Conservation (phyloP, 495 filamentous ascomycete genomes). For the Glarea lozoyensis region DNA sequence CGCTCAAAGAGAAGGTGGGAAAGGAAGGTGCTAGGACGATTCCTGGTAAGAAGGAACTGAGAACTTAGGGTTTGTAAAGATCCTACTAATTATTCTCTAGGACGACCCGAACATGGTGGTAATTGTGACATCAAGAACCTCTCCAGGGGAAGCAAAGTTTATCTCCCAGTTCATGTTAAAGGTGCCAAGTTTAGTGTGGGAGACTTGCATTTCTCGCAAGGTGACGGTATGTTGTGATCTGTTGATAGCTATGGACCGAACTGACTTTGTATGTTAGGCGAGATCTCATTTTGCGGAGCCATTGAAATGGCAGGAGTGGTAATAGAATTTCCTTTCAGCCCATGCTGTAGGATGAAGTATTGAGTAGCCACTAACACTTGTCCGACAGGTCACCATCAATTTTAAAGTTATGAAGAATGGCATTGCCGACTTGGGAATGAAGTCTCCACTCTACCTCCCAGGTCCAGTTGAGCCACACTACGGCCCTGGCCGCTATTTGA, state of each 20-base stretch:
- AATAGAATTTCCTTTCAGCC: neutral
- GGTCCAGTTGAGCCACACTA: conserved; percentile 91
- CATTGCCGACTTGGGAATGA: conserved; percentile 66
- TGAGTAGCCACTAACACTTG: neutral
- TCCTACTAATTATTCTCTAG: conserved; percentile 2
- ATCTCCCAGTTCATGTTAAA: conserved; percentile 72
- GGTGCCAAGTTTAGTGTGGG: conserved; percentile 92
- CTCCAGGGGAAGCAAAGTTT: conserved; percentile 77
- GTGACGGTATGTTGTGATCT: conserved; percentile 20
- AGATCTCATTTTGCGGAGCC: conserved; percentile 92
- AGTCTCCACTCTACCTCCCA: conserved; percentile 80
- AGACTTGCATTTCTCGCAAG: conserved; percentile 74
- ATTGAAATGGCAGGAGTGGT: conserved; percentile 88
- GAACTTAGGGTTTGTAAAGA: conserved; percentile 43
- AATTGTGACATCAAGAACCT: conserved; percentile 92
- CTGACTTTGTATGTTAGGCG: conserved; percentile 43
- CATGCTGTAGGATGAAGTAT: neutral
- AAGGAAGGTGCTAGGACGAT: conserved; percentile 85
- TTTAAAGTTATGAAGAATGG: conserved; percentile 84
- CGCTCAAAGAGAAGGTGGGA: conserved; percentile 64
- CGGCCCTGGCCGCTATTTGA: conserved; percentile 75
- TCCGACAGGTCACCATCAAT: conserved; percentile 65
- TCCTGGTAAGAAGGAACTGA: conserved; percentile 57
- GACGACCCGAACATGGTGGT: conserved; percentile 33
- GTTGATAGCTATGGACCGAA: conserved; percentile 45